Base-by-base conservation (phyloP, 345 rosid genomes). In the Populus tremula region DNA sequence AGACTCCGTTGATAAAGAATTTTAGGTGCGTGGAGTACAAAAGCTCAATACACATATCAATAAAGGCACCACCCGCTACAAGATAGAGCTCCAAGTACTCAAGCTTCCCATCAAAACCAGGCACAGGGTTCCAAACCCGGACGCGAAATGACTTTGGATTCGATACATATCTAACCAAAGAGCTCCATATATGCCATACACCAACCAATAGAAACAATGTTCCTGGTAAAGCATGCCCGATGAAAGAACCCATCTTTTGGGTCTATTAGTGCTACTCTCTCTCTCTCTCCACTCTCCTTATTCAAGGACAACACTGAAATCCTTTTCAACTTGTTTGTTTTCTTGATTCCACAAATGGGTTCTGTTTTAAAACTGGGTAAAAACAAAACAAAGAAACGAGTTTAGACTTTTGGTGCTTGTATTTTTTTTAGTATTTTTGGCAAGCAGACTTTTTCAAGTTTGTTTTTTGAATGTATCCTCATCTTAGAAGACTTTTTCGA, bases 141-240 rank as follows among this genome's bases (percentile, higher is more conserved):
- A 93, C 94, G 56, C 90, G 88, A 77, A 90, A 93, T 23, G 89
- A 82, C 74, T 82, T 88, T 21, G 99, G 97, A 67, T 90, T 86
- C 2, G 92, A 84, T 39, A 78, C 84, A 82, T 83, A 87, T 49
- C 98, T 77, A 81, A 89, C 77, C 78, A 93, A 80, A 61, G 92
- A 80, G 75, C 95, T 82, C 98, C 98, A 93, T 41, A 87, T 78
- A 80, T 93, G 99, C 99, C 99, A 95, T 2, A 90, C 79, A 53
- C 98, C 97, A 71, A 95, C 89, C 59, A 88, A 72, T 14, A 93
- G 78, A 77, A 95, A 95, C 86, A 95, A 67, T 20, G 98, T 85
- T 53, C 99, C 99, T 0, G 99, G 99, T 38, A 95, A 66, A 81
- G 76, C 96, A 87, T 95, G 99, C 43, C 99, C 99, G 78, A 90